Evolutionary conservation across 805 yeast species (phyloP).

Genomic region (Candida incommunis): DNA sequence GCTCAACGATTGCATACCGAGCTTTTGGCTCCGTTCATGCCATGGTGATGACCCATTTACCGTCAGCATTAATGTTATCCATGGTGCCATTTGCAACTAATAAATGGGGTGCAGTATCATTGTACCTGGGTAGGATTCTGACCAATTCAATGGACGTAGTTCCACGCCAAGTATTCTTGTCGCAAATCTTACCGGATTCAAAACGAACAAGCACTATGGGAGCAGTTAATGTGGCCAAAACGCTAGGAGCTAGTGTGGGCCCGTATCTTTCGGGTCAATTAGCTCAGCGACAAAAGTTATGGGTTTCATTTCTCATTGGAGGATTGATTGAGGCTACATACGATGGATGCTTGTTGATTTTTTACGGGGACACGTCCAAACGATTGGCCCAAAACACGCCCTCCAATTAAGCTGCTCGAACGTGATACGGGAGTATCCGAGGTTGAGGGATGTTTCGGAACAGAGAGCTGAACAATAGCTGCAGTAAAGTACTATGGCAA

Average conservation of each 20-base stretch:
- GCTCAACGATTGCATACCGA: slow-evolving; percentile 59
- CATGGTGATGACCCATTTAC: slow-evolving; percentile 59
- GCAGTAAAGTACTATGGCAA: too few relatives aligned
- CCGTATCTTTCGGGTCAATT: slow-evolving; percentile 67
- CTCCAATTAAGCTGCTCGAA: too few relatives aligned
- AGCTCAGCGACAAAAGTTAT: slow-evolving; percentile 29
- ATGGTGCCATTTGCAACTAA: slow-evolving; percentile 33
- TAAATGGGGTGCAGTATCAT: slow-evolving; percentile 31
- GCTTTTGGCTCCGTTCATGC: slow-evolving; percentile 67
- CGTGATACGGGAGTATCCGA: too few relatives aligned
- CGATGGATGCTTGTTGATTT: slow-evolving; percentile 13
- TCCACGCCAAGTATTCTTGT: slow-evolving; percentile 70
- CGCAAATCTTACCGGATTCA: slow-evolving; percentile 44
- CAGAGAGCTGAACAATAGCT: too few relatives aligned
- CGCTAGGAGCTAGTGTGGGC: slow-evolving; percentile 71
- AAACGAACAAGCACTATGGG: slow-evolving; percentile 75
- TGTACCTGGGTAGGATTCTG: slow-evolving; percentile 42
- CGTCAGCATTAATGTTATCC: slow-evolving; percentile 55
- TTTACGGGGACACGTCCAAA: neutral
- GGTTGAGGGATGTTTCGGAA: too few relatives aligned
- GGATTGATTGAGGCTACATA: slow-evolving; percentile 20
- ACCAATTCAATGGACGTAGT: slow-evolving; percentile 82
- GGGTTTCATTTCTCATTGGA: slow-evolving; percentile 20
- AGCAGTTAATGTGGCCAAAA: slow-evolving; percentile 71
- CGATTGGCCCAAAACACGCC: too few relatives aligned